phyloP scores from a whole-genome alignment of 768 basidiomycete genomes.

The Leccinum uliginosum region DNA sequence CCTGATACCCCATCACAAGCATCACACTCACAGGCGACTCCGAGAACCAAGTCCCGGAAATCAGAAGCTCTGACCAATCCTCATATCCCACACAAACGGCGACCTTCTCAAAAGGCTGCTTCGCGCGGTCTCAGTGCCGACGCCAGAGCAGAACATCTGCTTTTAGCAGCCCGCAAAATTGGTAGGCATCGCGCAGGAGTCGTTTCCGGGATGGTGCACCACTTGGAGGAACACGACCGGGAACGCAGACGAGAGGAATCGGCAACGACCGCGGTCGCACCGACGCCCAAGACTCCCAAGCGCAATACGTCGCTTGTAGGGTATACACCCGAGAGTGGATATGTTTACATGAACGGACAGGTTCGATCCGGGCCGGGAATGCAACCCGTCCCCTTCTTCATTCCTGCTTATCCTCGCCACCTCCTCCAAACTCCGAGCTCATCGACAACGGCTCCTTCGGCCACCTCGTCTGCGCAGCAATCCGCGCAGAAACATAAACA shows the following conservation, averaged over 20 bases:
- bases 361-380: conserved; percentile 24
- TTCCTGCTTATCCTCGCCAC: conserved; percentile 27
- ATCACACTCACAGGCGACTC: conserved; percentile 16
- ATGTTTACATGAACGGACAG: conserved; percentile 27
- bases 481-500: conserved; percentile 17
- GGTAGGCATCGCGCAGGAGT: conserved; percentile 57
- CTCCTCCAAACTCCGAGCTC: conserved; percentile 30
- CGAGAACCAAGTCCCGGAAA: conserved; percentile 21
- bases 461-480: conserved; percentile 17
- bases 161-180: conserved; percentile 66
- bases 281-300: conserved; percentile 27
- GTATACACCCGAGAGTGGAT: conserved; percentile 23
- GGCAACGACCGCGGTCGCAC: conserved; percentile 17
- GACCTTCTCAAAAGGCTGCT: conserved; percentile 22
- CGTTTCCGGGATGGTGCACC: conserved; percentile 47
- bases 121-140: conserved; percentile 46
- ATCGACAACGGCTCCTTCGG: conserved; percentile 28
- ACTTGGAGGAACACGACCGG: conserved; percentile 31
- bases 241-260: conserved; percentile 25
- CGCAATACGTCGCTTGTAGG: conserved; percentile 27
- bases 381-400: conserved; percentile 28
- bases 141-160: conserved; percentile 65
- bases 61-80: conserved; percentile 12
- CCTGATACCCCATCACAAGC: conserved; percentile 16
- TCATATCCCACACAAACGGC: conserved; percentile 22